Evolutionary conservation across 352 stramenopile genomes (phyloP).

Genomic region (Thraustochytrium striatum): DNA sequence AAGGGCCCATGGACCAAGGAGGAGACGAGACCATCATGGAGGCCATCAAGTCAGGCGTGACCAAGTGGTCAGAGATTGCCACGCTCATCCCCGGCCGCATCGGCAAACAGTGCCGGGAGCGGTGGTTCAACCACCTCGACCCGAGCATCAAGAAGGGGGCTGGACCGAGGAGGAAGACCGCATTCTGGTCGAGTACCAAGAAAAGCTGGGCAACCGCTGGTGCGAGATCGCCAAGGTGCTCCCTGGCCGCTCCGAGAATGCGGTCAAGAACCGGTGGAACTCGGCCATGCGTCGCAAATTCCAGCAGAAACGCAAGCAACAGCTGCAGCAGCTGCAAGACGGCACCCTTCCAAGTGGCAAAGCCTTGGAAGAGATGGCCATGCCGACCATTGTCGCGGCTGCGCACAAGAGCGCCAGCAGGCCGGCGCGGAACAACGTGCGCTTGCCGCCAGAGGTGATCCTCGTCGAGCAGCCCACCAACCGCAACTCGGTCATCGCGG

Average conservation of each 20-base stretch:
- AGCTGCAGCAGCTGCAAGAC: background rate
- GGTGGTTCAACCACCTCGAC: slow-evolving; percentile 90
- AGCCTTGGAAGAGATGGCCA: background rate
- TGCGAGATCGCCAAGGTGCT: slow-evolving; percentile 84
- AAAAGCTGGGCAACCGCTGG: slow-evolving; percentile 88
- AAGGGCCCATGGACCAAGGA: slow-evolving; percentile 92
- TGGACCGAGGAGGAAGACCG: slow-evolving; percentile 90
- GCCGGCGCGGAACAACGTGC: slow-evolving; percentile 27
- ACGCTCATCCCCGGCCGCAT: slow-evolving; percentile 78
- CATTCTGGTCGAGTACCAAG: slow-evolving; percentile 79
- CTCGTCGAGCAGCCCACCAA: slow-evolving; percentile 44
- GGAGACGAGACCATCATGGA: slow-evolving; percentile 87
- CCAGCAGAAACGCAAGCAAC: slow-evolving; percentile 42
- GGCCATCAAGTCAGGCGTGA: slow-evolving; percentile 65
- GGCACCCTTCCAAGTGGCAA: background rate
- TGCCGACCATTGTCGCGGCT: no score
- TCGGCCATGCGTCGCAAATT: slow-evolving; percentile 52
- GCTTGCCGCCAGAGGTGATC: slow-evolving; percentile 25
- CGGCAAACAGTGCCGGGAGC: slow-evolving; percentile 88
- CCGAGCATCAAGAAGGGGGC: slow-evolving; percentile 87
- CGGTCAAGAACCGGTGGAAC: slow-evolving; percentile 76
- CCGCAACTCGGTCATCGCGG: slow-evolving; percentile 39
- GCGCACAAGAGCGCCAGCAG: background rate
- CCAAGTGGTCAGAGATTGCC: slow-evolving; percentile 88
- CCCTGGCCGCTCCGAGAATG: slow-evolving; percentile 68